A percentile compares a stretch with the other conserved stretches of the same genome.
Evolutionary conservation across 2,329 filamentous ascomycete species (phyloP).

Genomic region (Penicillium sp.): DNA sequence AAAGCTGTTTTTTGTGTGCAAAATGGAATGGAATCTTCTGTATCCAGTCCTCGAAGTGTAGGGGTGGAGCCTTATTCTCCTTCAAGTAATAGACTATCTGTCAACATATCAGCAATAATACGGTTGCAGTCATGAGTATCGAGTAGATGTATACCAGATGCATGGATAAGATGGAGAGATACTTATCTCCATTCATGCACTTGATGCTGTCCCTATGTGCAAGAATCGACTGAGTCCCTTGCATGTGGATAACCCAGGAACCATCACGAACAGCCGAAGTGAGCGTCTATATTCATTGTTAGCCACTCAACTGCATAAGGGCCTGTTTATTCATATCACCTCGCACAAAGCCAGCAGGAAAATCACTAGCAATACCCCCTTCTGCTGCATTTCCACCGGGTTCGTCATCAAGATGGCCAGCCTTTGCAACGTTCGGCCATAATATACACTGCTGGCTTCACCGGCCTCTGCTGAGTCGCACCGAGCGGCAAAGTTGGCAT

Average conservation of each 20-base stretch:
- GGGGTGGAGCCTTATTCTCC: conserved; percentile 4
- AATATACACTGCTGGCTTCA: conserved; percentile 5
- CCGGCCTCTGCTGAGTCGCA: conserved; percentile 7
- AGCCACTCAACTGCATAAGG: background rate
- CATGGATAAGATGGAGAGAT: conserved; percentile 7
- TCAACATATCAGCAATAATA: background rate
- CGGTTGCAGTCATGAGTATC: too few species aligned
- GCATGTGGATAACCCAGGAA: conserved; percentile 12
- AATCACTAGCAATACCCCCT: conserved; percentile 11
- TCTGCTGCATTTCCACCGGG: conserved; percentile 2
- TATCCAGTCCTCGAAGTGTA: conserved; percentile 4
- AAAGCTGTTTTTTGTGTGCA: conserved; percentile 3
- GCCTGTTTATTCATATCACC: conserved; percentile 1
- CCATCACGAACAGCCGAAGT: conserved; percentile 10
- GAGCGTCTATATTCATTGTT: conserved; percentile 5
- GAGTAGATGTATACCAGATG: conserved; percentile 13
- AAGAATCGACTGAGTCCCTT: conserved; percentile 11
- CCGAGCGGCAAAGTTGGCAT: conserved; percentile 10
- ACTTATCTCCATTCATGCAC: conserved; percentile 4
- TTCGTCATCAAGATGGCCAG: conserved; percentile 6
- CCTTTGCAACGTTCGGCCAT: conserved; percentile 9
- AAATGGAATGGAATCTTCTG: conserved; percentile 7
- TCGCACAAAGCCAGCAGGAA: conserved; percentile 12
- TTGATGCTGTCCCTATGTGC: conserved; percentile 4
- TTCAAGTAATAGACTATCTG: conserved; percentile 7